These are phyloP conservation scores for Beauveria sp. DNA, from an alignment of 2,329 filamentous ascomycete species.

Conservation along the genomic window DNA sequence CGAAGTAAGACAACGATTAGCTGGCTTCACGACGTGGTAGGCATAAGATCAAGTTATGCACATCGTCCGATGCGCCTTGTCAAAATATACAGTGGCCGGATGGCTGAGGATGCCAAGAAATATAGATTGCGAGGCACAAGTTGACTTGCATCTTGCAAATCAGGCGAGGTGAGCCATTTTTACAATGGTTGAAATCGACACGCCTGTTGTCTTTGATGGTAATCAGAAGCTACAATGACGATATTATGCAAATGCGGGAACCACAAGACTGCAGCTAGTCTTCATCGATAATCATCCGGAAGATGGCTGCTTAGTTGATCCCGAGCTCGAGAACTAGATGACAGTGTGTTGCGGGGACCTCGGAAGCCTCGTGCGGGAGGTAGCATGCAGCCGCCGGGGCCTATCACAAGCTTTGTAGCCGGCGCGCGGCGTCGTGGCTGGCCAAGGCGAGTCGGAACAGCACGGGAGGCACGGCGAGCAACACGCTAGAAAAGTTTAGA, in stretches of 20 bases:
- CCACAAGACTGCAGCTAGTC: neutral
- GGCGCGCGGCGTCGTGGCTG: neutral
- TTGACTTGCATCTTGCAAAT: neutral
- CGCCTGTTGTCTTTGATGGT: neutral
- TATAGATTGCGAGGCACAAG: neutral
- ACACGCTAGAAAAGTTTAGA: neutral
- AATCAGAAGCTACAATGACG: neutral
- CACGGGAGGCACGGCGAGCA: neutral
- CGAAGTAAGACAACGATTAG: neutral
- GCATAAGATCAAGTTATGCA: neutral
- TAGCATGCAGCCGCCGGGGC: neutral
- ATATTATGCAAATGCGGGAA: neutral
- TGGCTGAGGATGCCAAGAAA: neutral
- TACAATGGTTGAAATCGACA: neutral
- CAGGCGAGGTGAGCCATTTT: neutral
- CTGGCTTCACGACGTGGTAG: neutral
- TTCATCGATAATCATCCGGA: slow-evolving; percentile 6
- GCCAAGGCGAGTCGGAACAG: neutral
- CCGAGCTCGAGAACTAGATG: neutral
- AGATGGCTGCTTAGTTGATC: neutral
- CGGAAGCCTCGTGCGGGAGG: neutral
- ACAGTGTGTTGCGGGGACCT: neutral
- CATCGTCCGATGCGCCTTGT: no score
- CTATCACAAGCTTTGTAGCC: slow-evolving; percentile 8
- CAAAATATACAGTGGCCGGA: neutral